A percentile compares a stretch with the other conserved stretches of the same genome.
phyloP scores from a whole-genome alignment of 2,329 filamentous ascomycete genomes.

The Fusarium chlamydosporum region DNA sequence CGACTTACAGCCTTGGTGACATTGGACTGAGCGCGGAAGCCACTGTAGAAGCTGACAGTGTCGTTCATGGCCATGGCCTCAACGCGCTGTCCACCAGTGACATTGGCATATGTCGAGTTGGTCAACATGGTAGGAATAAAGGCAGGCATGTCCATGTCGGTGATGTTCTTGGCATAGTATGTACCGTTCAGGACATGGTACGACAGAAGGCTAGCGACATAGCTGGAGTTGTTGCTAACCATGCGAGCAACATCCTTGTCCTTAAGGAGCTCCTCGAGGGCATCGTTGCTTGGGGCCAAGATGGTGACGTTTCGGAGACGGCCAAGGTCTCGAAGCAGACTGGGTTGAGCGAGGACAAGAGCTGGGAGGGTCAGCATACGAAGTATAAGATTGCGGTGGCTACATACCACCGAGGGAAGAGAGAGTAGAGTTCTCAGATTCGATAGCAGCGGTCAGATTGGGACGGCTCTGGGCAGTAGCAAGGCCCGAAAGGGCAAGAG shows the following conservation, averaged over 20 bases:
- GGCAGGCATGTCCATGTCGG: conserved; percentile 48
- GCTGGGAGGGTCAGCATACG: conserved; percentile 37
- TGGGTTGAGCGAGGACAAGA: conserved; percentile 47
- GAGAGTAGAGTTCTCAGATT: conserved; percentile 49
- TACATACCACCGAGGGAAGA: conserved; percentile 46
- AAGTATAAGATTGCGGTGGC: neutral
- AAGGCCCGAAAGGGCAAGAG: conserved; percentile 41
- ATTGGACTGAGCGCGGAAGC: conserved; percentile 57
- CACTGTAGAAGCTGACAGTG: conserved; percentile 63
- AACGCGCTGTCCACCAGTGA: conserved; percentile 61
- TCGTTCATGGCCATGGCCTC: conserved; percentile 58
- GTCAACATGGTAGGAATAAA: conserved; percentile 61
- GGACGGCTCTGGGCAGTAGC: conserved; percentile 44
- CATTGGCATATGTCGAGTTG: conserved; percentile 60
- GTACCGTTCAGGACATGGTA: conserved; percentile 71
- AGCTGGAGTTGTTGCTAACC: conserved; percentile 56
- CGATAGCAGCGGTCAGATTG: conserved; percentile 47
- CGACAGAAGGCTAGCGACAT: conserved; percentile 62
- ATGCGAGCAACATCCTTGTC: conserved; percentile 60
- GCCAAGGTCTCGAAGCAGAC: conserved; percentile 35
- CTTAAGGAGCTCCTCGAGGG: conserved; percentile 65
- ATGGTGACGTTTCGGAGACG: conserved; percentile 53
- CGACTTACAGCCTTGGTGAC: conserved; percentile 53
- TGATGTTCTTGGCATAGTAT: conserved; percentile 54
- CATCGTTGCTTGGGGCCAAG: conserved; percentile 69